Evolutionary conservation across 2,329 filamentous ascomycete species (phyloP).

Genomic region (Diaporthe velutina): DNA sequence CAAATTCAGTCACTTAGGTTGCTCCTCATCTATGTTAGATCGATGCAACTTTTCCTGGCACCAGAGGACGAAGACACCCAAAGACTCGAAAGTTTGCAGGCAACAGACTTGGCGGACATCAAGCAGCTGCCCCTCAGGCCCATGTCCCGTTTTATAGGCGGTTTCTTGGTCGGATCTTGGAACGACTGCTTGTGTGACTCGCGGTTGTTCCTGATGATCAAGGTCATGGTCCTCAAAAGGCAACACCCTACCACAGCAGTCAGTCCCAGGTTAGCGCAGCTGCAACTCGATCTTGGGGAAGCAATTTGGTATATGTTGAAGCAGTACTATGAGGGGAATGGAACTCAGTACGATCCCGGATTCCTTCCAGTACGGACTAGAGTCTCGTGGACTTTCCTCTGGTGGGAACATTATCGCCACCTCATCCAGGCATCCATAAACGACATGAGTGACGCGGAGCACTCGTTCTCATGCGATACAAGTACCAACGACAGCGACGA

Average conservation of each 20-base stretch:
- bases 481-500: neutral
- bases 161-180: neutral
- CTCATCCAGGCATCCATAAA: neutral
- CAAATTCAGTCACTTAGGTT: neutral
- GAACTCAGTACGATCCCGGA: neutral
- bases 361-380: neutral
- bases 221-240: neutral
- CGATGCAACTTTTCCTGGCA: constrained; percentile 8
- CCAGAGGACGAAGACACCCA: neutral
- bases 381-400: neutral
- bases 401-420: neutral
- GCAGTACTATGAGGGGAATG: neutral
- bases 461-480: too few relatives aligned
- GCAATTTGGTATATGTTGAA: neutral
- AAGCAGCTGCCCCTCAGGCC: neutral
- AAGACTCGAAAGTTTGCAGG: neutral
- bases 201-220: neutral
- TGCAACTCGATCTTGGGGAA: constrained; percentile 6
- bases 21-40: constrained; percentile 1
- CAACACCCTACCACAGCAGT: neutral
- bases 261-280: neutral
- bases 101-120: neutral
- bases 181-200: neutral
- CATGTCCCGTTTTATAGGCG: neutral
- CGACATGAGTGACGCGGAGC: neutral